These are phyloP conservation scores for Penicillium paneum DNA, from an alignment of 2,329 filamentous ascomycete species.

Conservation along the genomic window DNA sequence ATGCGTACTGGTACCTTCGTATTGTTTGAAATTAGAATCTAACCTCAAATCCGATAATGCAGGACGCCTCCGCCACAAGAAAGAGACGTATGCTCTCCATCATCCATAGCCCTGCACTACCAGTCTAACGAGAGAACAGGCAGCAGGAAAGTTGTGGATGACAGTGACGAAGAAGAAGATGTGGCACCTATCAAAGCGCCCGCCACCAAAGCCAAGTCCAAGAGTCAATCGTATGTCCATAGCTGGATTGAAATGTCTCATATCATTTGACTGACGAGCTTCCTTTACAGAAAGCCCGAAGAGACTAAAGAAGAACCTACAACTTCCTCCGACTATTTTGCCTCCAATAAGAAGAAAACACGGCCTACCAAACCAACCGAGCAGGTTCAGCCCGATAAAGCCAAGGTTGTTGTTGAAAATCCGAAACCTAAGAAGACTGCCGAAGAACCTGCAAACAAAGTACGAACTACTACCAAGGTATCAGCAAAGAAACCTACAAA, in stretches of 20 bases:
- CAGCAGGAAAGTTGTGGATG: conserved; percentile 69
- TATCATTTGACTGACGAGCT: conserved; percentile 5
- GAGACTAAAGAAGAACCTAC: conserved; percentile 55
- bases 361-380: conserved; percentile 37
- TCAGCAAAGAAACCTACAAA: conserved; percentile 34
- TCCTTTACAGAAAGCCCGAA: conserved; percentile 44
- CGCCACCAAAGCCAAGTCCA: conserved; percentile 37
- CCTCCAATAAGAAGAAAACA: conserved; percentile 55
- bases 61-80: conserved; percentile 30
- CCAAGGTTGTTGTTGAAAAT: conserved; percentile 19
- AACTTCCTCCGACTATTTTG: conserved; percentile 63
- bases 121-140: conserved; percentile 27
- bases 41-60: conserved; percentile 3
- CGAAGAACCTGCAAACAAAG: conserved; percentile 20
- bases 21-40: background rate
- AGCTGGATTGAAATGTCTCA: background rate
- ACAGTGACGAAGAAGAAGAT: conserved; percentile 75
- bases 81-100: conserved; percentile 35
- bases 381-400: background rate
- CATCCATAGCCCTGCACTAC: background rate
- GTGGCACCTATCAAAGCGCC: conserved; percentile 38
- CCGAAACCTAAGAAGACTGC: conserved; percentile 15
- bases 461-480: conserved; percentile 6
- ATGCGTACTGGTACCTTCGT: background rate
- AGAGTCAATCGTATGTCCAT: conserved; percentile 49